phyloP scores from a whole-genome alignment of 1,139 yeast genomes.

The Nakaseomyces delphensis region DNA sequence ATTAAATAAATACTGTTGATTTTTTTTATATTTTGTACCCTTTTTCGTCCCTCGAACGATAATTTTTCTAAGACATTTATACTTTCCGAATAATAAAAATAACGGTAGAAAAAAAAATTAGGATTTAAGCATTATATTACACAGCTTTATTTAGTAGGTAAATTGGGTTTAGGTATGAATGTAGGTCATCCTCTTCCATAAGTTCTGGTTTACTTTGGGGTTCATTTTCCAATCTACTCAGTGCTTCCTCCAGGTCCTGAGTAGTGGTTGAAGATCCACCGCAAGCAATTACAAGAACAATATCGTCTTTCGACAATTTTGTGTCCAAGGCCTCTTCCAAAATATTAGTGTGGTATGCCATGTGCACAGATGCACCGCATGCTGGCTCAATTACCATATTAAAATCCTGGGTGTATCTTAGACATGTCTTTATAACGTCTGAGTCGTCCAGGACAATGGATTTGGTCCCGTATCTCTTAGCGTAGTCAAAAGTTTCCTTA shows the following conservation, averaged over 20 bases:
- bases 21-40: too few relatives aligned
- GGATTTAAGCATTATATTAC: too few relatives aligned
- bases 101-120: not conserved
- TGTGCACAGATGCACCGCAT: slow-evolving; percentile 61
- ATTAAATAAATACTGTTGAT: too few relatives aligned
- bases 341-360: slow-evolving; percentile 38
- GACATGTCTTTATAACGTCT: slow-evolving; percentile 46
- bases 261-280: slow-evolving; percentile 50
- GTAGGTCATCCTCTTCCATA: not conserved
- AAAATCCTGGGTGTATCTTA: slow-evolving; percentile 42
- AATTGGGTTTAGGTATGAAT: not conserved
- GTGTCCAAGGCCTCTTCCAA: slow-evolving; percentile 31
- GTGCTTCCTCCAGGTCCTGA: slow-evolving; percentile 26
- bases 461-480: slow-evolving; percentile 34
- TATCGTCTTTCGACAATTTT: slow-evolving; percentile 38
- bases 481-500: slow-evolving; percentile 38
- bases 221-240: slow-evolving; percentile 1
- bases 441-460: slow-evolving; percentile 45
- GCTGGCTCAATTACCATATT: slow-evolving; percentile 60
- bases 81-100: not conserved
- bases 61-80: not conserved
- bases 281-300: slow-evolving; percentile 51
- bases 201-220: not conserved
- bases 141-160: not conserved
- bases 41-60: too few relatives aligned